Base-by-base conservation (phyloP, 306 rosid genomes). In the Sechiopsis laciniata region DNA sequence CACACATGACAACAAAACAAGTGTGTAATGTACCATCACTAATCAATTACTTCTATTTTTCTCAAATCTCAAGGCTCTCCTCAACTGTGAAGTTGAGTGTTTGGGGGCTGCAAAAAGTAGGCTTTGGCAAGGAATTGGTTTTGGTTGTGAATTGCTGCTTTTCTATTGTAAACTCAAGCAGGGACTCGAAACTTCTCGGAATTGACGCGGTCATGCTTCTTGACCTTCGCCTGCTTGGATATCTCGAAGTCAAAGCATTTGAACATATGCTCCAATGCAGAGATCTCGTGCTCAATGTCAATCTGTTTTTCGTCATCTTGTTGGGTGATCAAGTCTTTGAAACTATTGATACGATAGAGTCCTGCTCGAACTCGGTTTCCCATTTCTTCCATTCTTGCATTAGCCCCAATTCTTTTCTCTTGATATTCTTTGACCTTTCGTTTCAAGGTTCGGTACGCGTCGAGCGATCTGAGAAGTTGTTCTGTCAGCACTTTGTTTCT, bases 391-490 rank as follows among this genome's bases (percentile, higher is more conserved):
- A 89, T 83, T 7, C 75, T 53, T 1, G 52, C 80, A 29, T 73
- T 76, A 56, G 79, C 64, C 35, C 78, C 87, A 19, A 19, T 59
- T 22, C 81, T 91, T 74, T 88, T 94, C 68, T 88, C 87, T 32
- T 83, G 86, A 55, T 75, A 48, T 3, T 83, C 91, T 68, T 57
- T 84, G 16, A 87, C 29, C 75, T 78, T 88, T 71, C 88, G 81
- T 85, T 86, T 89, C 78, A 89, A 50, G 10, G 87, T 86, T 64
- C 84, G 76, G 78, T 86, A 91, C 17, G 83, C 88, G 4, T 91
- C 99, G 37, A 88, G 86, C 8, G 97, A 82, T 78, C 75, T 85
- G n/a, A 83, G 83, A 6, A 94, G 92, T 57, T 89, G 95, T 77
- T 89, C 90, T 0, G 86, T 46, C 75, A 91, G 87, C 1, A 58